Evolutionary conservation across 768 basidiomycete species (phyloP).

Genomic region (Xerocomellus chrysenteron): DNA sequence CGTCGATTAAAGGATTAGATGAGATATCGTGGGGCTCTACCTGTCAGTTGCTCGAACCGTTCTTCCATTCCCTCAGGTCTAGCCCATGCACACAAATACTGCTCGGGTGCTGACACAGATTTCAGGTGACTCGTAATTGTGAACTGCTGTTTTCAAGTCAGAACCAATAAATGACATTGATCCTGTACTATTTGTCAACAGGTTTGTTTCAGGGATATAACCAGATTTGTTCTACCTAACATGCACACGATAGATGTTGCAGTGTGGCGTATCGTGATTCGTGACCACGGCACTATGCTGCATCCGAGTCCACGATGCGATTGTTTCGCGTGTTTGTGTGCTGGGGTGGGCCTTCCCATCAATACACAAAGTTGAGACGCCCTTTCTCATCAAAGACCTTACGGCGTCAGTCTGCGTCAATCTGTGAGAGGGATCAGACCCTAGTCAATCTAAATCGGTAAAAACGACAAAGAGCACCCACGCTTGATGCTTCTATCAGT

Average conservation of each 20-base stretch:
- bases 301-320: background rate
- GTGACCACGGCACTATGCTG: background rate
- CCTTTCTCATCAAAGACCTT: constrained; percentile 1
- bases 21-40: background rate
- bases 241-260: background rate
- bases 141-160: background rate
- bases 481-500: constrained; percentile 8
- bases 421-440: constrained; percentile 9
- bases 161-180: background rate
- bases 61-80: background rate
- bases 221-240: constrained; percentile 6
- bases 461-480: constrained; percentile 7
- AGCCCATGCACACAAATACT: background rate
- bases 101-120: background rate
- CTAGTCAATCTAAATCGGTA: constrained; percentile 15
- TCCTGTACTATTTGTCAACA: background rate
- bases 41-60: background rate
- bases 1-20: background rate
- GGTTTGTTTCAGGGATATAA: background rate
- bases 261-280: background rate
- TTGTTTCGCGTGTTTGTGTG: background rate
- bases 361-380: background rate
- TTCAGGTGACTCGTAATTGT: background rate
- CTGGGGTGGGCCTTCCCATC: background rate
- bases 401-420: background rate